Evolutionary conservation across 225 moss, liverwort and hornwort genomes (phyloP), one percentile per base, ranked within the genome.

Genomic region (Ulota crispa): DNA sequence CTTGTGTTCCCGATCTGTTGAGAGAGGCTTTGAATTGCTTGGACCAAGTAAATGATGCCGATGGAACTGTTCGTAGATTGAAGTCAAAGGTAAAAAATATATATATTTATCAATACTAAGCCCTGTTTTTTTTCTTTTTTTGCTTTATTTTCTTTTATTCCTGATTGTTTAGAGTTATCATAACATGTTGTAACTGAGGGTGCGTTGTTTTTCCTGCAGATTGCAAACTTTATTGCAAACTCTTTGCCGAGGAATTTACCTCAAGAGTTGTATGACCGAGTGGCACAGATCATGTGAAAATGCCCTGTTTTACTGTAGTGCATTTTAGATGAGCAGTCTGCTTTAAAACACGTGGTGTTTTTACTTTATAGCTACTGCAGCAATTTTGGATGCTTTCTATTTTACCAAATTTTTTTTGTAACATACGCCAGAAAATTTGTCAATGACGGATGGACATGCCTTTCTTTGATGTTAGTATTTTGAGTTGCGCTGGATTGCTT

Each of bases 221-320:
- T 97, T 81, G 92, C 97, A 61, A 97, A 89, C 86, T 97, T 95
- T 75, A 93, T 97, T n/a, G 97, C 97, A 52, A 97, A 97, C 80
- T 88, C 97, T 43, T 80, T 97, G 62, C 97, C 93, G 13, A 94
- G 94, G 77, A 97, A 92, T 74, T 81, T 94, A 70, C 95, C 95
- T 68, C 93, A 97, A 75, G 97, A 95, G 65, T 67, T 97, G 71
- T 95, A 97, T 72, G 97, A 97, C 70, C 91, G 91, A 93, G 95
- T 95, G 70, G 97, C 97, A 47, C 93, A 92, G 70, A 97, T 97
- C 82, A 89, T 95, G 45, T 97, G 84, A 93, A 24, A 15, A 50
- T 18, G 52, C 24, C 53, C n/a, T 5, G 16, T 50, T 50, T 50
- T 45, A 50, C 27, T 67, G 59, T 27, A 74, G 66, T 72, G 60